phyloP scores from a whole-genome alignment of 768 basidiomycete genomes.

The Coprinellus aureogranulatus region DNA sequence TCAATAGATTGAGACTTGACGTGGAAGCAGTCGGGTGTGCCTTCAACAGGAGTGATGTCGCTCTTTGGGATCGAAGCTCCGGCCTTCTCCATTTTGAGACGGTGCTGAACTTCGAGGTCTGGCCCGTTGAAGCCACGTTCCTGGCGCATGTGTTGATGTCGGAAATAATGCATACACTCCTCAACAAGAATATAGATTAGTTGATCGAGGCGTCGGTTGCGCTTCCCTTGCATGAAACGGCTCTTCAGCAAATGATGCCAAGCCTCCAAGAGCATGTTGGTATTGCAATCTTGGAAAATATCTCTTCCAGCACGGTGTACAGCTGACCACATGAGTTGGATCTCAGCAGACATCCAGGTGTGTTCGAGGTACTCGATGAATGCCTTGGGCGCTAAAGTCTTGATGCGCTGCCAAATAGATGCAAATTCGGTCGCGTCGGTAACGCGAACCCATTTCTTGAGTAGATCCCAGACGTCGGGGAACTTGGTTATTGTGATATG shows the following conservation, averaged over 20 bases:
- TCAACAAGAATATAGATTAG: constrained; percentile 18
- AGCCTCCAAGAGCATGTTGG: constrained; percentile 4
- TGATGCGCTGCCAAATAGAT: background rate
- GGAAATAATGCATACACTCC: constrained; percentile 14
- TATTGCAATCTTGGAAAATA: background rate
- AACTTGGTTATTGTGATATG: background rate
- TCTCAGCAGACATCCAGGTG: background rate
- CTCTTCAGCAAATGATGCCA: constrained; percentile 27
- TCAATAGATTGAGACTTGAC: constrained; percentile 1
- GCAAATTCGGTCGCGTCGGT: background rate
- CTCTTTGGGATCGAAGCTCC: constrained; percentile 1
- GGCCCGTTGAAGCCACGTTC: constrained; percentile 19
- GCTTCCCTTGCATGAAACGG: constrained; percentile 22
- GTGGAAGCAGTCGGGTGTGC: background rate
- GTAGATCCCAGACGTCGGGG: background rate
- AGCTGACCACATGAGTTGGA: background rate
- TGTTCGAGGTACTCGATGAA: background rate
- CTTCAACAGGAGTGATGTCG: background rate
- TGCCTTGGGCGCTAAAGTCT: background rate
- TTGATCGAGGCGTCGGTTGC: constrained; percentile 22
- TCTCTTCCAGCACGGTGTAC: background rate
- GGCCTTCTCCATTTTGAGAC: background rate
- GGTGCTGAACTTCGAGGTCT: constrained; percentile 14
- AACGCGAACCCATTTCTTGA: background rate
- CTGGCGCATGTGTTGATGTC: constrained; percentile 14